Percentiles rank a stretch among this genome's conserved stretches.
Evolutionary conservation across 75 land plant species (phyloP).

Genomic region (Pinus albicaulis): DNA sequence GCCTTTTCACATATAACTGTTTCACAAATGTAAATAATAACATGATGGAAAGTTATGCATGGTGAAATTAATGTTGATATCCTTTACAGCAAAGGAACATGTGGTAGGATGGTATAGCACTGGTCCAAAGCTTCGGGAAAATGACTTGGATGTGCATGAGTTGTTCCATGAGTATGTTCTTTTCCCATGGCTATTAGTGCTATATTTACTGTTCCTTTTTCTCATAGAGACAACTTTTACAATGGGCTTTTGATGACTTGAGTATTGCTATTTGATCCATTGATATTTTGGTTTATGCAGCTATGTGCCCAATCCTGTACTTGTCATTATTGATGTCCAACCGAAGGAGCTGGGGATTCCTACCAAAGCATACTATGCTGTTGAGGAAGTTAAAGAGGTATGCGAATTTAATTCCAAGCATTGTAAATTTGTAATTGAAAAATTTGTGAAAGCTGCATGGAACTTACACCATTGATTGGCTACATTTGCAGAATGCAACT

Average conservation of each 20-base stretch:
- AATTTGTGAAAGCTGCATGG: not conserved
- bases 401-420: not conserved
- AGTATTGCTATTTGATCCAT: constrained; percentile 6
- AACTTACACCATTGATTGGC: not conserved
- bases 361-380: constrained; percentile 93
- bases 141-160: constrained; percentile 85
- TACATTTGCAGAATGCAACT: constrained; percentile 81
- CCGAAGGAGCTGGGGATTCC: constrained; percentile 97
- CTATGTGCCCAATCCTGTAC: constrained; percentile 92
- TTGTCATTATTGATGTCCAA: constrained; percentile 98
- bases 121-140: constrained; percentile 91
- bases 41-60: not conserved
- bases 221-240: not conserved
- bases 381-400: constrained; percentile 99
- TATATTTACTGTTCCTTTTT: not conserved
- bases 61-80: not conserved
- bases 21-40: not conserved
- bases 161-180: constrained; percentile 79
- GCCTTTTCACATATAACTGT: not conserved
- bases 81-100: constrained; percentile 92
- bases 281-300: constrained; percentile 32
- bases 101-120: constrained; percentile 99
- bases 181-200: not conserved
- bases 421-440: too few species aligned
- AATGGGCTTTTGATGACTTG: not conserved